phyloP scores from a whole-genome alignment of 164 flowering plant species.

The Vitis vinifera region ASM3070453v1 NC_081822.1:11147501-11148000 shows the following conservation, averaged over 20 bases:
- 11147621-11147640: not conserved
- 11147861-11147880: constrained; percentile 13
- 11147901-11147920: not conserved
- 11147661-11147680: not conserved
- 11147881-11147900: constrained; percentile 24
- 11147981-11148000: not conserved
- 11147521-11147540: constrained; percentile 4
- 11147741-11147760: constrained; percentile 1
- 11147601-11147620: not conserved
- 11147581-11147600: not conserved
- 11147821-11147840: not conserved
- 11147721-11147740: constrained; percentile 2
- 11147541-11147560: not conserved
- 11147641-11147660: not conserved
- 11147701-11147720: constrained; percentile 9
- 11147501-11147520: not conserved
- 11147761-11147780: constrained; percentile 5
- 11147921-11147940: not conserved
- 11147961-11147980: constrained; percentile 8
- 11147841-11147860: not conserved
- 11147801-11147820: not conserved
- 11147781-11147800: constrained; percentile 5
- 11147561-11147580: not conserved
- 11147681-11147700: not conserved
- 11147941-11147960: constrained; percentile 10